Conservation (phyloP, 371 early-diverging fungal genomes). For the Batkoa obscura region DNA sequence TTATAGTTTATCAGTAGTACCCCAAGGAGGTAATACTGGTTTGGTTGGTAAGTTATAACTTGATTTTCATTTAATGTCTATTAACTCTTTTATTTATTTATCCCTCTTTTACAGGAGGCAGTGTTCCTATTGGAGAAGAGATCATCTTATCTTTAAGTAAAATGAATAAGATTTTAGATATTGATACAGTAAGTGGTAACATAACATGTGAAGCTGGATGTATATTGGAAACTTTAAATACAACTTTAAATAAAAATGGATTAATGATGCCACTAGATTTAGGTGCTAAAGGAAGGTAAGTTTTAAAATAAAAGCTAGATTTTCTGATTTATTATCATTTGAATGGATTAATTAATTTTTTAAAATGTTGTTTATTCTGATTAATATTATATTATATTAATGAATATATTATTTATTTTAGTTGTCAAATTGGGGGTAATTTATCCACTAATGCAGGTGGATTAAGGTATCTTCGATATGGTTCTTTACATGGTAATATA, state of each 20-base stretch:
- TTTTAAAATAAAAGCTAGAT: neutral
- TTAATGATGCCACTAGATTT: slow-evolving; percentile 84
- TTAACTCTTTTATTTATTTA: neutral
- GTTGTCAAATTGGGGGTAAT: slow-evolving; percentile 86
- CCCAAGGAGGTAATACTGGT: slow-evolving; percentile 96
- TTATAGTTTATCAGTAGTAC: slow-evolving; percentile 65
- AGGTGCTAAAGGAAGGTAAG: slow-evolving; percentile 74
- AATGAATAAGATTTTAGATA: slow-evolving; percentile 53
- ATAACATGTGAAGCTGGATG: slow-evolving; percentile 76
- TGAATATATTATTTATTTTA: neutral
- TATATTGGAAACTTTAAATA: slow-evolving; percentile 65
- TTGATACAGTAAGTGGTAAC: slow-evolving; percentile 62
- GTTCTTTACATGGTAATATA: slow-evolving; percentile 76
- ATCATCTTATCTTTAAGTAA: slow-evolving; percentile 53
- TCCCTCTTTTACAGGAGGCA: slow-evolving; percentile 37
- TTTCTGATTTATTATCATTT: neutral
- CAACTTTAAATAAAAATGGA: slow-evolving; percentile 48
- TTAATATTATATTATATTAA: no score
- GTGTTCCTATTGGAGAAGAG: slow-evolving; percentile 88
- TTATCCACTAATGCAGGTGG: slow-evolving; percentile 94
- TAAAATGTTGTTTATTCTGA: no score
- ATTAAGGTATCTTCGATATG: slow-evolving; percentile 73
- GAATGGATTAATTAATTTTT: neutral
- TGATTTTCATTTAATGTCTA: neutral
- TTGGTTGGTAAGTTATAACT: slow-evolving; percentile 22